phyloP scores from a whole-genome alignment of 805 yeast genomes.

The Schwanniomyces pseudopolymorphus region DNA sequence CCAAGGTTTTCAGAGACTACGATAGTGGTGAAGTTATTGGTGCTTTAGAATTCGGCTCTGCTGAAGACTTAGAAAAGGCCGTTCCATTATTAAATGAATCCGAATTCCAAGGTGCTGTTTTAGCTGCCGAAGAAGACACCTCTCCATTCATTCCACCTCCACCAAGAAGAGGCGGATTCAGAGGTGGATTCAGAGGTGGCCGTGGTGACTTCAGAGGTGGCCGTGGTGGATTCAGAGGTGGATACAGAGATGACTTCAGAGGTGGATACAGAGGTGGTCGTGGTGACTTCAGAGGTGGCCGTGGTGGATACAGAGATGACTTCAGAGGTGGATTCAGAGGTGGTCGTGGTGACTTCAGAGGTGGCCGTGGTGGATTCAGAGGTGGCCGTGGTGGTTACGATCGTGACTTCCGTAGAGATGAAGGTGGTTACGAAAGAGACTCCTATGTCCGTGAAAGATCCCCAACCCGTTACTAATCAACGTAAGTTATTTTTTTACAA shows the following conservation, averaged over 20 bases:
- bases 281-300: constrained; percentile 36
- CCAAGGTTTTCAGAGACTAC: constrained; percentile 50
- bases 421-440: constrained; percentile 46
- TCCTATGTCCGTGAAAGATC: constrained; percentile 57
- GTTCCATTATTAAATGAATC: constrained; percentile 69
- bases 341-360: constrained; percentile 33
- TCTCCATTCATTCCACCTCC: constrained; percentile 56
- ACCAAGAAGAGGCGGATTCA: constrained; percentile 42
- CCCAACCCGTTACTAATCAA: constrained; percentile 64
- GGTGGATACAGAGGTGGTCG: constrained; percentile 39
- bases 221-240: constrained; percentile 31
- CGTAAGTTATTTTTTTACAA: background rate
- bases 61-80: constrained; percentile 76
- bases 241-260: constrained; percentile 27
- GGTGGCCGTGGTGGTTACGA: constrained; percentile 29
- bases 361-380: constrained; percentile 34
- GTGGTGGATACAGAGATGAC: constrained; percentile 32
- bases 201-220: constrained; percentile 28
- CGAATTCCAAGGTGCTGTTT: constrained; percentile 66
- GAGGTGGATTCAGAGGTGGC: constrained; percentile 32
- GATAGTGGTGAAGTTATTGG: constrained; percentile 47
- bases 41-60: constrained; percentile 56
- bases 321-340: constrained; percentile 39
- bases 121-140: constrained; percentile 78
- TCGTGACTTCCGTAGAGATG: constrained; percentile 48